These are phyloP conservation scores for Dipsacomyces acuminosporus DNA, from an alignment of 371 early-diverging fungal genomes.

Conservation along the genomic window DNA sequence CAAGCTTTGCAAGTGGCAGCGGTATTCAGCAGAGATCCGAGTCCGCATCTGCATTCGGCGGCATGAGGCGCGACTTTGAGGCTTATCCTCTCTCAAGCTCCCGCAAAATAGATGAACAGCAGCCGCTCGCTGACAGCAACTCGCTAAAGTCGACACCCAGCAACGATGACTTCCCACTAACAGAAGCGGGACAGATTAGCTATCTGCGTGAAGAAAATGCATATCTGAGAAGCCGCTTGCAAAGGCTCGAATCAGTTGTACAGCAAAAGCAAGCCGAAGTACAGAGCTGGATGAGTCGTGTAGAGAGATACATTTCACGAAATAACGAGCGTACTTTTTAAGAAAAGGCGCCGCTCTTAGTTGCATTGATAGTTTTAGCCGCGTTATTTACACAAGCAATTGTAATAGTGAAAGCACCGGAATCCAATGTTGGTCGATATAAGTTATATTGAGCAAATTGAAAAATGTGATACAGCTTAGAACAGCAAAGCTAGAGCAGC, in stretches of 20 bases:
- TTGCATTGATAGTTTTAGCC: too few relatives aligned
- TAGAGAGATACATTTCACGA: conserved; percentile 23
- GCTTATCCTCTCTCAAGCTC: too few relatives aligned
- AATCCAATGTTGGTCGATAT: too few relatives aligned
- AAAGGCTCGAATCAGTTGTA: conserved; percentile 25
- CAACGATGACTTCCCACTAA: conserved; percentile 14
- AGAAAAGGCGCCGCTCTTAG: too few relatives aligned
- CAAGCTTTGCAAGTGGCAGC: neutral
- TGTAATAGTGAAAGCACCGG: too few relatives aligned
- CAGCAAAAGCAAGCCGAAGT: conserved; percentile 36
- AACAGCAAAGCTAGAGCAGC: too few relatives aligned
- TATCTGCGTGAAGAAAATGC: conserved; percentile 33
- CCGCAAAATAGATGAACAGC: too few relatives aligned
- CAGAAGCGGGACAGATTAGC: conserved; percentile 20
- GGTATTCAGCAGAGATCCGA: conserved; percentile 1
- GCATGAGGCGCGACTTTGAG: too few relatives aligned
- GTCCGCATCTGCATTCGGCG: too few relatives aligned
- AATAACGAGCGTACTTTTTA: neutral
- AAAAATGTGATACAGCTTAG: too few relatives aligned
- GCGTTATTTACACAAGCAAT: too few relatives aligned
- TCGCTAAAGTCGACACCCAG: conserved; percentile 3
- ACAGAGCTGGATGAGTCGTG: conserved; percentile 32
- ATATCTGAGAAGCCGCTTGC: conserved; percentile 20
- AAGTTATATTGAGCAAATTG: too few relatives aligned
- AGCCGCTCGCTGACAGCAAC: conserved; percentile 3